phyloP scores from a whole-genome alignment of 768 basidiomycete genomes.

The Porpolomopsis calyptriformis region DNA sequence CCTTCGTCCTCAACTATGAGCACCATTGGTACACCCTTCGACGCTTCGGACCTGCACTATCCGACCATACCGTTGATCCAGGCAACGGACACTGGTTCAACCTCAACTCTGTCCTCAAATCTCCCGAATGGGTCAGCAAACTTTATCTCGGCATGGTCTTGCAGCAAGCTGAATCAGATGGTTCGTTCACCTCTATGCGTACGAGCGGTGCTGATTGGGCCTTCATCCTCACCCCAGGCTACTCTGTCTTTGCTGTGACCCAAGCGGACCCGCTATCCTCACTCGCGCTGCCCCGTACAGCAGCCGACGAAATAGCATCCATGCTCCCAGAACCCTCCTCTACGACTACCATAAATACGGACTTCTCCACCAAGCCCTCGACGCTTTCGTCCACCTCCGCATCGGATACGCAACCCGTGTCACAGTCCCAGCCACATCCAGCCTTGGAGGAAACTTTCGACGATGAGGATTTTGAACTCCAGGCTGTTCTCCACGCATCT shows the following conservation, averaged over 20 bases:
- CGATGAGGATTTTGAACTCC: conserved; percentile 81
- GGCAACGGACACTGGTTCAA: conserved; percentile 78
- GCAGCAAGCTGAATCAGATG: conserved; percentile 79
- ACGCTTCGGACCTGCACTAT: conserved; percentile 46
- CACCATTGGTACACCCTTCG: conserved; percentile 88
- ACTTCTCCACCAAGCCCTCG: conserved; percentile 3
- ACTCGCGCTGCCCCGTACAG: conserved; percentile 49
- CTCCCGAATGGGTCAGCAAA: conserved; percentile 76
- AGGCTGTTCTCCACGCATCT: conserved; percentile 80
- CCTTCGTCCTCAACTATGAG: conserved; percentile 76
- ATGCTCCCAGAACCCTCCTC: conserved; percentile 48
- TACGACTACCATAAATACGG: conserved; percentile 10
- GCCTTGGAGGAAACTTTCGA: conserved; percentile 38
- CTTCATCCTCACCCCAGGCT: conserved; percentile 37
- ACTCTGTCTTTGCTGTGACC: conserved; percentile 69
- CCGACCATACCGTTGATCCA: conserved; percentile 29
- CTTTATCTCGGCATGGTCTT: conserved; percentile 79
- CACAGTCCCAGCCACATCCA: neutral
- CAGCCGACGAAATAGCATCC: conserved; percentile 62
- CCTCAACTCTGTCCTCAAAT: conserved; percentile 60
- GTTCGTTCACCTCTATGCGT: conserved; percentile 25
- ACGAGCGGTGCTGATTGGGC: neutral
- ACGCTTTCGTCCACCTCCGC: neutral
- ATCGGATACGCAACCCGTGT: neutral
- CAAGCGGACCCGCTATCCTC: conserved; percentile 46